These are phyloP conservation scores for Drechslera avenae DNA, from an alignment of 2,329 filamentous ascomycete species.

Conservation along the genomic window DNA sequence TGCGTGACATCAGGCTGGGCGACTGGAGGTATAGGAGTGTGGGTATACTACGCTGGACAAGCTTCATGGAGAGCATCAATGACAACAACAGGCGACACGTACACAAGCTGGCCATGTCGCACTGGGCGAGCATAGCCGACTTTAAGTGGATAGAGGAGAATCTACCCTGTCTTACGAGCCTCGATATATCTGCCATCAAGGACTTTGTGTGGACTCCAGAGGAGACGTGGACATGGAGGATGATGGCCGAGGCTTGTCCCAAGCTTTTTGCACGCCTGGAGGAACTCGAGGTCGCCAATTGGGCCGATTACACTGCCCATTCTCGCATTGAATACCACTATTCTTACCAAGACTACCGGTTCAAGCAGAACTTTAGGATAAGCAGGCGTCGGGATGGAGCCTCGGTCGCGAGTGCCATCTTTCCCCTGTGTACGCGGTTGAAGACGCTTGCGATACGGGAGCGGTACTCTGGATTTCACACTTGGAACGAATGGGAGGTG, in stretches of 20 bases:
- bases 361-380: conserved; percentile 43
- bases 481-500: conserved; percentile 47
- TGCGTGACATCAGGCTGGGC: conserved; percentile 37
- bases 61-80: conserved; percentile 41
- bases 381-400: conserved; percentile 43
- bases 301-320: conserved; percentile 46
- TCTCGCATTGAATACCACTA: conserved; percentile 47
- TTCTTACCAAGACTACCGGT: conserved; percentile 45
- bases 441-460: conserved; percentile 44
- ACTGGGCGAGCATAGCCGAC: conserved; percentile 45
- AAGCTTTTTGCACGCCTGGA: conserved; percentile 39
- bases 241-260: conserved; percentile 40
- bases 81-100: conserved; percentile 40
- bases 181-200: conserved; percentile 46
- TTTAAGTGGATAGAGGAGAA: conserved; percentile 47
- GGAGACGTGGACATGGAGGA: conserved; percentile 46
- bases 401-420: conserved; percentile 41
- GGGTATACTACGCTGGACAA: conserved; percentile 37
- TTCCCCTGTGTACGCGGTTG: conserved; percentile 38
- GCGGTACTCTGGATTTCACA: conserved; percentile 42
- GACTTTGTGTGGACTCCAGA: conserved; percentile 47
- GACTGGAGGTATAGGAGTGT: conserved; percentile 43
- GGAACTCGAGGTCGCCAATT: conserved; percentile 44
- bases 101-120: conserved; percentile 44
- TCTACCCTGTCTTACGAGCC: conserved; percentile 38